Evolutionary conservation across 768 basidiomycete genomes (phyloP), one percentile per base, ranked within the genome.

Genomic region (Panus rudis): DNA sequence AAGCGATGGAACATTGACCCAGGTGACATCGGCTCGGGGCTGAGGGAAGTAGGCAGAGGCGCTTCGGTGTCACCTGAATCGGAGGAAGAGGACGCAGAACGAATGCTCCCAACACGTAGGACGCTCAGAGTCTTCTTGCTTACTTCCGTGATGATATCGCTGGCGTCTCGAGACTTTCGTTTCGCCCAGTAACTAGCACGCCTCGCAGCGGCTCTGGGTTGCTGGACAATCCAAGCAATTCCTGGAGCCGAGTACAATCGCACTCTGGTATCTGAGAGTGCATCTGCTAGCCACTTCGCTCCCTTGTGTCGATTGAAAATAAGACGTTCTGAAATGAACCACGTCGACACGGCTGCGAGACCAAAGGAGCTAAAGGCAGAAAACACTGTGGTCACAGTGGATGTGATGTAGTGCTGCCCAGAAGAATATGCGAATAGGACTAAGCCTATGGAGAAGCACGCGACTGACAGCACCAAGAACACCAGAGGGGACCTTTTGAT

Each of bases 401-500:
- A 81, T 1, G 84, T 85, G 27, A 81, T 64, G 12, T 50, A 52
- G 24, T 73, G 65, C 82, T 90, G 57, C 35, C 45, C 22, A 14
- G 86, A 84, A 3, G 86, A 77, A 56, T 87, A 89, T 12, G 84
- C 72, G 55, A 89, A 89, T 33, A 81, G 74, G 53, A 82, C 79
- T 14, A 89, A 70, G 12, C 86, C 86, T 31, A 84, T 71, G 1
- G 83, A 88, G 62, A 90, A 90, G 61, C 81, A 84, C 30, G 84
- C 83, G 34, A 89, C 85, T 41, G 87, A 86, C 59, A 89, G 70
- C 46, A 89, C 85, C 35, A 89, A 75, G 65, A 89, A 87, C 48
- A 88, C 82, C 25, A 90, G 69, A 12, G 86, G 86, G 4, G 84
- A 85, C 26, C 85, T 70, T 57, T 88, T 89, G 65, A 89, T 89